Evolutionary conservation across 768 basidiomycete species (phyloP).

Genomic region (Boletus coccyginus): DNA sequence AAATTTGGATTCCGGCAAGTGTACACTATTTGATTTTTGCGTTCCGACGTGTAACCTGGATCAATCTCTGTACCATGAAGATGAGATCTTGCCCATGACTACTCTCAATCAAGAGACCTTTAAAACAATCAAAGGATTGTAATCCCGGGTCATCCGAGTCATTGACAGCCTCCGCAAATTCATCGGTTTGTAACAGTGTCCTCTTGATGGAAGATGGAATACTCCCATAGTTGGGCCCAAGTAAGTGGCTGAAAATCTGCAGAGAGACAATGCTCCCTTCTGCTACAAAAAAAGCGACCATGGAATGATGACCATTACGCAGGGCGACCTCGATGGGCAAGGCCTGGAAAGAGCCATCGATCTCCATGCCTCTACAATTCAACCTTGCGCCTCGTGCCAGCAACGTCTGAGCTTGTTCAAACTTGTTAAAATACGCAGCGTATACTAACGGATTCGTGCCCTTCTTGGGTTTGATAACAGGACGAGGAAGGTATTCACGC

Average conservation of each 20-base stretch:
- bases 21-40: no score
- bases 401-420: neutral
- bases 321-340: neutral
- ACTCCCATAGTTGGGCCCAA: neutral
- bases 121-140: neutral
- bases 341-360: neutral
- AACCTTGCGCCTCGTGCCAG: neutral
- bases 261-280: neutral
- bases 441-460: neutral
- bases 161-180: neutral
- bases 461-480: neutral
- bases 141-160: neutral
- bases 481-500: neutral
- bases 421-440: neutral
- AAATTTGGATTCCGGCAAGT: no score
- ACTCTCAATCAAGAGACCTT: neutral
- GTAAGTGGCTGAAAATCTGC: neutral
- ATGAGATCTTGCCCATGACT: neutral
- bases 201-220: neutral
- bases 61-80: neutral
- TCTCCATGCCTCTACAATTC: neutral
- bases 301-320: neutral
- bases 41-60: no score
- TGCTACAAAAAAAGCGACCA: neutral
- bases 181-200: neutral